Base-by-base conservation (phyloP, 176 grass and related monocot species). In the Pharus latifolius region DNA sequence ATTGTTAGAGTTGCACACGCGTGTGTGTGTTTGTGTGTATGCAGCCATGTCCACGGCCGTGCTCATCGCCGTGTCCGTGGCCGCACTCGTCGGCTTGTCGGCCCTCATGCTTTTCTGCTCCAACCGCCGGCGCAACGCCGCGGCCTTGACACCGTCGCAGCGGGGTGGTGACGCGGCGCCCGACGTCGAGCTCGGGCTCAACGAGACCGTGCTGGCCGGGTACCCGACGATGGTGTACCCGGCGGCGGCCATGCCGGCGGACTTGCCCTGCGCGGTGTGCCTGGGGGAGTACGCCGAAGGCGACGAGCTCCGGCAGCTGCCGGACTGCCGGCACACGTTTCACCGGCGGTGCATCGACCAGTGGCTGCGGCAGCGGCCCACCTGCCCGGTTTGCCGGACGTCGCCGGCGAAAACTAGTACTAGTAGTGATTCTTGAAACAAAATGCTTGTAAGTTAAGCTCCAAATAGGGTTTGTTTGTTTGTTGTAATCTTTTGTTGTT, bases 331-430 rank as follows among this genome's bases (percentile, higher is more conserved):
- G 5, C 88, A 91, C 62, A 31, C 65, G 52, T 91, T 87, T 72
- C 88, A 91, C 60, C 58, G 50, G 17, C 13, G 16, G 42, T 91
- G 88, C 80, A 28, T 87, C n/a, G 88, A 77, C 55, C 67, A 29
- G 26, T 91, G 88, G 88, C 76, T 91, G 41, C 65, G 57, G 28
- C 54, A 20, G 19, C 80, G 65, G 3, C 67, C 78, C 11, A 84
- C 84, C 7, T 87, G 88, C 67, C 88, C 88, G n/a, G 46, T 83
- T 10, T 91, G 88, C 83, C 80, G 88, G 2, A 26, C 57, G 25
- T 45, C 80, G 50, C 78, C 71, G 22, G 13, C 65, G 60, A n/a
- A n/a, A n/a, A n/a, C n/a, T n/a, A n/a, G n/a, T n/a, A n/a, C n/a
- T n/a, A n/a, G n/a, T n/a, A n/a, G n/a, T n/a, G n/a, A n/a, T n/a